A percentile compares a stretch with the other conserved stretches of the same genome.
These are phyloP conservation scores for Theileria annulata DNA, from an alignment of 169 alveolate genomes.

Conservation along the genomic window DNA sequence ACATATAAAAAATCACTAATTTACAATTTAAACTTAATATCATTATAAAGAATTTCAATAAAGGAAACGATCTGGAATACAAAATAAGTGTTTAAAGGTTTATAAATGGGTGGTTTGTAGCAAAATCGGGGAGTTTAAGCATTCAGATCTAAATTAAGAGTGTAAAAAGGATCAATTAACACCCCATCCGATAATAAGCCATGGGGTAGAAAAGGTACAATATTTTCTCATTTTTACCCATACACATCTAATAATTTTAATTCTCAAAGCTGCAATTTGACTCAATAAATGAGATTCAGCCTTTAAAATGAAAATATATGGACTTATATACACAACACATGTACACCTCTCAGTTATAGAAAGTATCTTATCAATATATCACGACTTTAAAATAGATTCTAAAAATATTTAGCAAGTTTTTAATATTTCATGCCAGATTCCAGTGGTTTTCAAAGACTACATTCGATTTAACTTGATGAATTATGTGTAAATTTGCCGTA, in stretches of 20 bases:
- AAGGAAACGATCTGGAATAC: not conserved
- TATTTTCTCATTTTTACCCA: not conserved
- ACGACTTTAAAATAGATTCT: not conserved
- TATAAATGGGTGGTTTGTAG: not conserved
- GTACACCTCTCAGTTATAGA: not conserved
- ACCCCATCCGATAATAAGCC: conserved; percentile 15
- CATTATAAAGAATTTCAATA: not conserved
- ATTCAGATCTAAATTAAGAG: not conserved
- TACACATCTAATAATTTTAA: not conserved
- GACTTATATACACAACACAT: not conserved
- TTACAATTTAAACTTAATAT: not conserved
- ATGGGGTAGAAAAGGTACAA: conserved; percentile 15
- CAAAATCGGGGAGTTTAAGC: not conserved
- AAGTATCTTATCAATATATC: not conserved
- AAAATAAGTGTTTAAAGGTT: not conserved
- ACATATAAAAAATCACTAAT: not conserved
- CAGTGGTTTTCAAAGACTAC: not conserved
- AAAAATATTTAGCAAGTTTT: not conserved
- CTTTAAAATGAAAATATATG: not conserved
- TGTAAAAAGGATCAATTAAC: not conserved
- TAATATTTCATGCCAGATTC: not conserved
- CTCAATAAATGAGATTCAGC: not conserved
- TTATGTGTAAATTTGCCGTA: not conserved
- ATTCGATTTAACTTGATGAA: not conserved
- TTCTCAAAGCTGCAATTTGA: not conserved